phyloP scores from a whole-genome alignment of 2,329 filamentous ascomycete species.

The Botrytis aclada region DNA sequence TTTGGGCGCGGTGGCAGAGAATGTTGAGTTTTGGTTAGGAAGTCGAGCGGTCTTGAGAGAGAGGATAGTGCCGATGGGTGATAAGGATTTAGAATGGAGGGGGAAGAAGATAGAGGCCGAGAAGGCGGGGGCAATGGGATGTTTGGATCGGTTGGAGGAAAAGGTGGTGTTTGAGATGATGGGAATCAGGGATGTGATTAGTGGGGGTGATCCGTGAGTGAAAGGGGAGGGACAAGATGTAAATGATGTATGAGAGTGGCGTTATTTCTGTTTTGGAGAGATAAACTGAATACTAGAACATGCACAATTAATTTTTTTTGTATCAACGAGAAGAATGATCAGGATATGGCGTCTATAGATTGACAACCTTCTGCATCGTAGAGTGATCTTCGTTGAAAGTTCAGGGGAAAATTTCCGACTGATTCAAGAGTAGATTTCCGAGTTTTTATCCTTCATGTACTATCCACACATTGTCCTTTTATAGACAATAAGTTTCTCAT shows the following conservation, averaged over 20 bases:
- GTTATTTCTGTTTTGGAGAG: conserved; percentile 2
- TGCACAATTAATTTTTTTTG: conserved; percentile 11
- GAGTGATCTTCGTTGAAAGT: conserved; percentile 2
- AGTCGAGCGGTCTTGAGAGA: conserved; percentile 67
- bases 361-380: background rate
- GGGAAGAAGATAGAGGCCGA: conserved; percentile 41
- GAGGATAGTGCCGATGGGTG: conserved; percentile 68
- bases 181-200: conserved; percentile 34
- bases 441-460: background rate
- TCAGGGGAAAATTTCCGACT: background rate
- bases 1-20: conserved; percentile 66
- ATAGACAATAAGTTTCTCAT: background rate
- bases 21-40: conserved; percentile 77
- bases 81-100: conserved; percentile 65
- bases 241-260: conserved; percentile 6
- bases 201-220: conserved; percentile 25
- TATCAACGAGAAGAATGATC: background rate
- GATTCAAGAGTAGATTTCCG: background rate
- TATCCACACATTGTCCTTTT: conserved; percentile 2
- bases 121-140: conserved; percentile 19
- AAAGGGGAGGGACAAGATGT: background rate
- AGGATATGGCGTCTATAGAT: background rate
- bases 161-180: conserved; percentile 68
- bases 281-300: conserved; percentile 8
- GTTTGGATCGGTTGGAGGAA: conserved; percentile 63